These are phyloP conservation scores for Fusarium caatingaense DNA, from an alignment of 2,329 filamentous ascomycete species.

Conservation along the genomic window DNA sequence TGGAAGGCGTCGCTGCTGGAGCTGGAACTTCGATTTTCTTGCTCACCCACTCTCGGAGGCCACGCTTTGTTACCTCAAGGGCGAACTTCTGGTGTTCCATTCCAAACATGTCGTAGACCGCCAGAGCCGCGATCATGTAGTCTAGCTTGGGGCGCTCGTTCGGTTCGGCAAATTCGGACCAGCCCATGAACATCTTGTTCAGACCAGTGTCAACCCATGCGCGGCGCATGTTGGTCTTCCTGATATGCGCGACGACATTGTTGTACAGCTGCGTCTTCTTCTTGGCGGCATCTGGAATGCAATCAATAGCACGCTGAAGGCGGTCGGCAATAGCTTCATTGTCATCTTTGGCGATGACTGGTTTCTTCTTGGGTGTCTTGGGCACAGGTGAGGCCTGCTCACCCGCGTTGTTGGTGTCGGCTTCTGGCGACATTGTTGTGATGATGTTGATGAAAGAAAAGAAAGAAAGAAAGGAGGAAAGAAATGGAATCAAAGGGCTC, in stretches of 20 bases:
- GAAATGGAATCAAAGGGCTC: fast-evolving
- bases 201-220: not conserved
- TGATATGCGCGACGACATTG: not conserved
- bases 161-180: not conserved
- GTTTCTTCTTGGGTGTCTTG: not conserved
- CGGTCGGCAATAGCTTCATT: too few species aligned
- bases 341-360: too few species aligned
- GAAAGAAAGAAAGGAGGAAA: not conserved
- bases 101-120: too few species aligned
- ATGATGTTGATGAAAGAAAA: not conserved
- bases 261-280: not conserved
- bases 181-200: constrained; percentile 4
- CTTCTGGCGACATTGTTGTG: not conserved
- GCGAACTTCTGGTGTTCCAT: too few species aligned
- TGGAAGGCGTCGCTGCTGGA: too few species aligned
- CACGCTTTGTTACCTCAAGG: too few species aligned
- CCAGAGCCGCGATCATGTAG: not conserved
- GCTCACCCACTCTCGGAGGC: too few species aligned
- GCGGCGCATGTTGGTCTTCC: not conserved
- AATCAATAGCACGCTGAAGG: too few species aligned
- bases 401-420: not conserved
- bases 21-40: too few species aligned
- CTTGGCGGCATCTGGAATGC: not conserved
- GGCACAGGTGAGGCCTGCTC: not conserved
- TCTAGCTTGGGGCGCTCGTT: not conserved